Evolutionary conservation across 805 yeast species (phyloP), one percentile per base, ranked within the genome.

Genomic region (Saturnispora saitoi): DNA sequence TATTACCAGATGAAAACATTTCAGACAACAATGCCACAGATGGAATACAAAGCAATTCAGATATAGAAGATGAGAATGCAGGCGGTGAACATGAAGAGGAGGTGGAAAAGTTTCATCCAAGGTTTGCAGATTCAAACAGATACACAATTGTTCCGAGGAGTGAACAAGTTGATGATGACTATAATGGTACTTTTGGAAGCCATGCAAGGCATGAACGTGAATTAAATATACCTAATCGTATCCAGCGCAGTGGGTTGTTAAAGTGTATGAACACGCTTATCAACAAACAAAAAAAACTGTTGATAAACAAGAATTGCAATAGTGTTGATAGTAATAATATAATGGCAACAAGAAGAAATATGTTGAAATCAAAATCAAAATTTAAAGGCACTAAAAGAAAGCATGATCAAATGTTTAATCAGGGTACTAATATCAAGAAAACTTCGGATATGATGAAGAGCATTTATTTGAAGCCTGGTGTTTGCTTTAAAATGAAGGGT

Each of bases 381-480:
- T 14, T 8, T 24, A 45, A 43, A 20, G 48, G 48, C 4, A 17
- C 38, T 29, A 45, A 45, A 32, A 30, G 48, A 9, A 45, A 45
- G 10, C 31, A 37, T n/a, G 26, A 38, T 17, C 39, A 9, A 3
- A 8, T 7, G 4, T n/a, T 22, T 14, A 22, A 12, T 6, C 12
- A 15, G 10, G 17, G 15, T 40, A n/a, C 32, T 9, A 40, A 32
- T 32, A 40, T 39, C 12, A 10, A 10, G 4, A 31, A 28, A 12
- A 19, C 15, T 7, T 11, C 32, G 3, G 48, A 40, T 8, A 20
- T 47, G 7, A 47, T 41, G 49, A 32, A 34, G 14, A 47, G 45
- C 12, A n/a, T 40, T 15, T 47, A 47, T 29, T 31, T 47, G 20
- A 47, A 34, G 30, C 45, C 32, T 17, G 49, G 49, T 6, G n/a